A percentile compares a stretch with the other conserved stretches of the same genome.
phyloP scores from a whole-genome alignment of 257 asterid species.

The Nicotiana sylvestris region DNA sequence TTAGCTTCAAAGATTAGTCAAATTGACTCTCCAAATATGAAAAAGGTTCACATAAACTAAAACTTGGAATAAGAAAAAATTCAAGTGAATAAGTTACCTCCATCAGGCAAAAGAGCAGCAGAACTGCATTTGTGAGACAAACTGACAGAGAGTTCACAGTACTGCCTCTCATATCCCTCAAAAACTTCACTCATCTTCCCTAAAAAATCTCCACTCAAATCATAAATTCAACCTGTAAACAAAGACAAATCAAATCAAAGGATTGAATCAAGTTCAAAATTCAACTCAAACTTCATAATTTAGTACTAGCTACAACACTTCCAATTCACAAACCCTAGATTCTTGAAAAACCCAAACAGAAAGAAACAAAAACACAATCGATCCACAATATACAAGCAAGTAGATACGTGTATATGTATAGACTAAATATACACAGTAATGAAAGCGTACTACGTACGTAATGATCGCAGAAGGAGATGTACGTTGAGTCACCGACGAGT shows the following conservation, averaged over 20 bases:
- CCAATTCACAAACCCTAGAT: background rate
- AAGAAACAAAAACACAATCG: background rate
- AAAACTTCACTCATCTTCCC: constrained; percentile 77
- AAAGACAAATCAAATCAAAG: background rate
- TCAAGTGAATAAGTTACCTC: constrained; percentile 44
- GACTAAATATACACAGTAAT: background rate
- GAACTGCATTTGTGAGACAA: constrained; percentile 71
- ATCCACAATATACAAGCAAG: background rate
- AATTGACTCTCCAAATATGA: no score
- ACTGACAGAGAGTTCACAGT: constrained; percentile 88
- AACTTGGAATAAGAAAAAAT: background rate
- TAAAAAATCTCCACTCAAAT: constrained; percentile 19
- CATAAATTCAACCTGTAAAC: constrained; percentile 16
- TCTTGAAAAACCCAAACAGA: background rate
- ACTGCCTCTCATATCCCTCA: constrained; percentile 89
- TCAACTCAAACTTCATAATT: background rate
- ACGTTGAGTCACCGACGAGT: background rate
- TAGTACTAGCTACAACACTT: background rate
- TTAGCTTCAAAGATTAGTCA: no score
- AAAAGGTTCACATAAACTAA: no score
- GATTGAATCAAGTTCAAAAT: background rate
- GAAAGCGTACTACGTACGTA: background rate
- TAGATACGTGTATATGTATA: background rate
- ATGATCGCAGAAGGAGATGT: background rate
- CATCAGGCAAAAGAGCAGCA: constrained; percentile 58